Conservation (phyloP, 768 basidiomycete genomes). For the Holtermanniella nyarrowii region DNA sequence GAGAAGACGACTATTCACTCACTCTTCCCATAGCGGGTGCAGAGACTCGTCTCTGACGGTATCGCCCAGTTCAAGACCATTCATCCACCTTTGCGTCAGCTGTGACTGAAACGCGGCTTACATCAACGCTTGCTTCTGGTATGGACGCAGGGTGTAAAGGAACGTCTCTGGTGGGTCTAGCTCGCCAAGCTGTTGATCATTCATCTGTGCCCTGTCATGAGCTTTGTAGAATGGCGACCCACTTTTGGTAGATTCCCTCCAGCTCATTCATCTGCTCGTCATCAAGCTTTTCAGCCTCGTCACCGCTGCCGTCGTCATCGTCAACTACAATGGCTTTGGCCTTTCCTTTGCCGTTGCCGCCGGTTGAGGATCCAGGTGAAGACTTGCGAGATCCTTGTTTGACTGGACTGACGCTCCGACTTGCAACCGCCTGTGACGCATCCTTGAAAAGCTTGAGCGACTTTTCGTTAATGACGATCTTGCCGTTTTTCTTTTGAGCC, state of each 20-base stretch:
- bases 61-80: constrained; percentile 67
- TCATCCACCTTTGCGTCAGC: constrained; percentile 66
- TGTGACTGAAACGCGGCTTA: constrained; percentile 43
- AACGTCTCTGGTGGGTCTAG: constrained; percentile 76
- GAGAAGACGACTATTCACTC: constrained; percentile 35
- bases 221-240: constrained; percentile 26
- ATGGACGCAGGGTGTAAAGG: constrained; percentile 61
- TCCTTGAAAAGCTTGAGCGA: constrained; percentile 44
- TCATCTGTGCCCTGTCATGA: constrained; percentile 60
- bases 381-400: constrained; percentile 37
- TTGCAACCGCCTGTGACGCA: constrained; percentile 8
- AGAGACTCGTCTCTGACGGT: constrained; percentile 58
- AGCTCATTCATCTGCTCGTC: constrained; percentile 59
- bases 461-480: constrained; percentile 29
- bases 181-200: constrained; percentile 63
- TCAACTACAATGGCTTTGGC: constrained; percentile 46
- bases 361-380: constrained; percentile 39
- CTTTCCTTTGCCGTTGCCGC: constrained; percentile 39
- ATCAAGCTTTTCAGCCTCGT: constrained; percentile 68
- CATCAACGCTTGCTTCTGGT: constrained; percentile 87
- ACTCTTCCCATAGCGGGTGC: constrained; percentile 95
- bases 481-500: constrained; percentile 38
- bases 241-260: constrained; percentile 58
- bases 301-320: constrained; percentile 67
- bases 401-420: constrained; percentile 16